These are phyloP conservation scores for Sanghuangporus weigelae DNA, from an alignment of 1,284 basidiomycete species.

Conservation along the genomic window DNA sequence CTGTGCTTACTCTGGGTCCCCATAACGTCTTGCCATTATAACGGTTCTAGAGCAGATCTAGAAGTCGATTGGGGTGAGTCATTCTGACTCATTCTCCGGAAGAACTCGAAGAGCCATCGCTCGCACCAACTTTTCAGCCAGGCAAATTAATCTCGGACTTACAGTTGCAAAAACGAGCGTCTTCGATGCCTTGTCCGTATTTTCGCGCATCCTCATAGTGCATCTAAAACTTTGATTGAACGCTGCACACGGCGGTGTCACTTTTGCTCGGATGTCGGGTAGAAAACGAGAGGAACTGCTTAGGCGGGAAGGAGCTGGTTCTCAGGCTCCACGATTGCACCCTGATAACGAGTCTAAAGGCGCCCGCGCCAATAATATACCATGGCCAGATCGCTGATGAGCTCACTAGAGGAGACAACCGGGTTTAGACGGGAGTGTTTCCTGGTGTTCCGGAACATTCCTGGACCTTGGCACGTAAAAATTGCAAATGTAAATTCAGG, in stretches of 20 bases:
- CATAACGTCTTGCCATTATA: background rate
- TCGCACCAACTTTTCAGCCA: background rate
- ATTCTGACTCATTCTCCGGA: constrained; percentile 1
- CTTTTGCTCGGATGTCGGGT: background rate
- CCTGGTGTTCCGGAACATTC: background rate
- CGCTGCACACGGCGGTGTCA: background rate
- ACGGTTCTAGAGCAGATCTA: background rate
- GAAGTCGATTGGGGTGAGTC: background rate
- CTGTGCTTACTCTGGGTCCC: background rate
- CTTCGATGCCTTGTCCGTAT: background rate
- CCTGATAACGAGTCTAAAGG: background rate
- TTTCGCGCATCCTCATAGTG: background rate
- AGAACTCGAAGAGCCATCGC: background rate
- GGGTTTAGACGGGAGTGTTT: background rate
- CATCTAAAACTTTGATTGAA: background rate
- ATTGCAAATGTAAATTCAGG: background rate
- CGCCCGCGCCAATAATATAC: background rate
- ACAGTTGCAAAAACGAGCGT: background rate
- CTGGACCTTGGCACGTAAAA: background rate
- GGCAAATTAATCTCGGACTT: constrained; percentile 1
- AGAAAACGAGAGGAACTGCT: background rate
- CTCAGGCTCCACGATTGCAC: background rate
- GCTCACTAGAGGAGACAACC: background rate
- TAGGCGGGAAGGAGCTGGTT: background rate
- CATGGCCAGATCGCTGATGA: too few relatives aligned